These are phyloP conservation scores for Kernera saxatilis DNA, from an alignment of 345 rosid species.

Conservation along the genomic window DNA sequence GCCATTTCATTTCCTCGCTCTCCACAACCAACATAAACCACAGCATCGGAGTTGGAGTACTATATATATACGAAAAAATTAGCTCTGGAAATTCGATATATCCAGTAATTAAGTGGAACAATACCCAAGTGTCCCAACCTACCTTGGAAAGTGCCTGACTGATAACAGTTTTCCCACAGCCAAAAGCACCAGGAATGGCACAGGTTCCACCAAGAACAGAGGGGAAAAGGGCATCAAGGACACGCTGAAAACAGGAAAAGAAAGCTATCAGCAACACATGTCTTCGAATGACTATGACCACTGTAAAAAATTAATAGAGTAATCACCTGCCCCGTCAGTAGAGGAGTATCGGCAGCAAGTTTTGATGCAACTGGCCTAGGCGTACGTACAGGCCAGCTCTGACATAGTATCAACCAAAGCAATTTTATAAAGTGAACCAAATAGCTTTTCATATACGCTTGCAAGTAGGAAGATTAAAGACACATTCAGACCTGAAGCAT, in stretches of 20 bases:
- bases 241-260: slow-evolving; percentile 60
- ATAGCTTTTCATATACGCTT: background rate
- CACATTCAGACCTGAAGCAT: slow-evolving; percentile 87
- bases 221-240: slow-evolving; percentile 99
- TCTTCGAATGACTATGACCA: background rate
- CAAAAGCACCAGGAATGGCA: slow-evolving; percentile 99
- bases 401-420: slow-evolving; percentile 23
- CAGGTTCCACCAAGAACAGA: slow-evolving; percentile 99
- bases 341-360: slow-evolving; percentile 99
- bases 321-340: slow-evolving; percentile 93
- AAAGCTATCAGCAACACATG: slow-evolving; percentile 22
- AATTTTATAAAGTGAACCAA: background rate
- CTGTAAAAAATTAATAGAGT: background rate
- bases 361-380: slow-evolving; percentile 99
- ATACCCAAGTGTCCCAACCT: slow-evolving; percentile 1
- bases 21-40: slow-evolving; percentile 98
- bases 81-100: background rate
- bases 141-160: slow-evolving; percentile 99
- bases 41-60: slow-evolving; percentile 99
- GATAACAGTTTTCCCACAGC: slow-evolving; percentile 99
- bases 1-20: slow-evolving; percentile 99
- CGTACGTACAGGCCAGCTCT: slow-evolving; percentile 99
- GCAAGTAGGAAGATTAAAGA: background rate
- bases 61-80: slow-evolving; percentile 34
- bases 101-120: background rate